Percentiles rank a stretch among this genome's conserved stretches.
These are phyloP conservation scores for Elongisporangium anandrum DNA, from an alignment of 352 stramenopile genomes.

Conservation along the genomic window DNA sequence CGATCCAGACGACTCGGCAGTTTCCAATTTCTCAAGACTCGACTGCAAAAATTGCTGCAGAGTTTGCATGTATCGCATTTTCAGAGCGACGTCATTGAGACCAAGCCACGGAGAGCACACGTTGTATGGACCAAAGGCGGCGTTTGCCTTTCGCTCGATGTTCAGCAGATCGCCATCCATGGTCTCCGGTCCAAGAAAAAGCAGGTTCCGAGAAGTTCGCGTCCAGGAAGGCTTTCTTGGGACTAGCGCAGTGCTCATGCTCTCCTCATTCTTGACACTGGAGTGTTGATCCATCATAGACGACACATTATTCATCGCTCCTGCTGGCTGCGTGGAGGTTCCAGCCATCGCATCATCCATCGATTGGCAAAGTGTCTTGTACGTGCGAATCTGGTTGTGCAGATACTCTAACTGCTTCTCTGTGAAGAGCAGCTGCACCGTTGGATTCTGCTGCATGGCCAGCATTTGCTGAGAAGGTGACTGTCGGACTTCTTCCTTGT, in stretches of 20 bases:
- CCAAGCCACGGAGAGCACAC: constrained; percentile 56
- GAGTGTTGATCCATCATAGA: constrained; percentile 2
- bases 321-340: not conserved
- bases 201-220: constrained; percentile 36
- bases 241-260: constrained; percentile 11
- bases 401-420: constrained; percentile 82
- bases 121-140: constrained; percentile 58
- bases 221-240: constrained; percentile 63
- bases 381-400: constrained; percentile 83
- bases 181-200: constrained; percentile 57
- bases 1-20: constrained; percentile 1
- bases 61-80: constrained; percentile 66
- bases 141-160: constrained; percentile 43
- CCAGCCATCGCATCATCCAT: constrained; percentile 62
- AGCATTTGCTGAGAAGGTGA: constrained; percentile 23
- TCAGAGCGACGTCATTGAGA: constrained; percentile 67
- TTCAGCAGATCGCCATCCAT: constrained; percentile 66
- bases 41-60: constrained; percentile 67
- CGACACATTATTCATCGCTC: not conserved
- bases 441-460: constrained; percentile 32
- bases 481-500: constrained; percentile 37
- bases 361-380: constrained; percentile 77
- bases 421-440: constrained; percentile 60
- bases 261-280: constrained; percentile 3
- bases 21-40: constrained; percentile 59